Base-by-base conservation (phyloP, 768 basidiomycete genomes). In the Suillus hirtellus region DNA sequence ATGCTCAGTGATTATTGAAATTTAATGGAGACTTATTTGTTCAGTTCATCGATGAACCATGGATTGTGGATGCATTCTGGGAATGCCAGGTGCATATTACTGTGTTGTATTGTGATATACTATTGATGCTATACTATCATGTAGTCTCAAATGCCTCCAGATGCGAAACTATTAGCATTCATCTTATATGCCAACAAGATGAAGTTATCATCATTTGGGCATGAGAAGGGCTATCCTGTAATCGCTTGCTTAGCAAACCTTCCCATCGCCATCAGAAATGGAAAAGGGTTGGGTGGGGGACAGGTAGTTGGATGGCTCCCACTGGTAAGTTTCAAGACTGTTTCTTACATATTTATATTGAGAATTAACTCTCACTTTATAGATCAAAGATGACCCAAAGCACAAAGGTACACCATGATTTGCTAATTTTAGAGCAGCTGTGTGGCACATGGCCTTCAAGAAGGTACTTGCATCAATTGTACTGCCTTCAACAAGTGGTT, bases 181-280 rank as follows among this genome's bases (percentile, higher is more conserved):
- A 75, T 79, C 27, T 43, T 81, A 0, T 81, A 79, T 71, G 76
- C 79, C 8, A 77, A 80, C 66, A 80, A 80, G 58, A 71, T 75
- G 1, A 70, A 72, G n/a, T 68, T 80, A 0, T 81, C 77, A 7
- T 72, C 74, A 9, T 80, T 80, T 66, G 76, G 78, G 0, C 76
- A n/a, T n/a, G 69, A 68, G 50, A 78, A 79, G 60, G 79, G 74
- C 1, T 77, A 80, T 63, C 78, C 76, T 0, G 73, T 79, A 1
- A 65, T 80, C 49, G 74, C 72, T 3, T 61, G 73, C 9, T 68
- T 72, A 42, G 73, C 67, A 3, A 77, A 78, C 61, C 64, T 81
- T 4, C 74, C 74, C 2, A 60, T 66, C 1, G 59, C 69, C 0
- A 71, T 78, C 27, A 66, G 74, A 11, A 80, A 81, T 66, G 67